Evolutionary conservation across 371 early-diverging fungal species (phyloP).

Genomic region (Capniomyces stellatus): DNA sequence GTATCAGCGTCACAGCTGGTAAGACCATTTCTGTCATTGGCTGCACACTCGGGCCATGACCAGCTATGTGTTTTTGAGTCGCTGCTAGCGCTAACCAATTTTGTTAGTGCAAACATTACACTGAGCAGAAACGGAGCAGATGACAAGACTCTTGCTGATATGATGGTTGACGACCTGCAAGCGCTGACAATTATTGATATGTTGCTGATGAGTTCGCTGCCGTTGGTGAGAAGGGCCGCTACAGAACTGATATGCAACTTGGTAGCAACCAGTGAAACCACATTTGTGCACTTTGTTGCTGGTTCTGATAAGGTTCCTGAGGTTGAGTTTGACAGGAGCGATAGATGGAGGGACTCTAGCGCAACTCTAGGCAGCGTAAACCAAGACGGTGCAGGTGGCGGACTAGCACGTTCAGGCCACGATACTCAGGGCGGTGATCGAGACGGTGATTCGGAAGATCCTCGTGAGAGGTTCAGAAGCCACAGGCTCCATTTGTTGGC

Average conservation of each 20-base stretch:
- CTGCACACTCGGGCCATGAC: constrained; percentile 28
- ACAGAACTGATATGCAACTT: constrained; percentile 87
- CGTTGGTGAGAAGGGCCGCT: constrained; percentile 74
- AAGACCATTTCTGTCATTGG: constrained; percentile 36
- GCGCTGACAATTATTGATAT: constrained; percentile 57
- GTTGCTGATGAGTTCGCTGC: constrained; percentile 58
- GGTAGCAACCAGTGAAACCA: constrained; percentile 51
- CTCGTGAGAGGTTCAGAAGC: constrained; percentile 5
- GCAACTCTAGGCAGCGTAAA: too few species aligned
- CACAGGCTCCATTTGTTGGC: constrained; percentile 51
- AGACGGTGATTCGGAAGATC: not conserved
- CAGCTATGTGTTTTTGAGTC: constrained; percentile 76
- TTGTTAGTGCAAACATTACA: constrained; percentile 29
- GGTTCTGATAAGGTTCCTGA: constrained; percentile 8
- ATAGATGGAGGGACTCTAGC: too few species aligned
- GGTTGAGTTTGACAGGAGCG: constrained; percentile 6
- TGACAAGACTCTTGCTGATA: constrained; percentile 11
- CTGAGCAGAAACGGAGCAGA: not conserved
- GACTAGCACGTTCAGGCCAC: constrained; percentile 5
- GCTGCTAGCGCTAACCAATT: constrained; percentile 81
- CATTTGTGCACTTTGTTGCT: constrained; percentile 45
- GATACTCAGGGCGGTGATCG: too few species aligned
- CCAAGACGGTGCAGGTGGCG: constrained; percentile 13
- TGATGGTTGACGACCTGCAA: constrained; percentile 24
- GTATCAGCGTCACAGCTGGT: constrained; percentile 36